A percentile compares a stretch with the other conserved stretches of the same genome.
phyloP scores from a whole-genome alignment of 148 eudicot genomes.

The Pharnaceum exiguum region DNA sequence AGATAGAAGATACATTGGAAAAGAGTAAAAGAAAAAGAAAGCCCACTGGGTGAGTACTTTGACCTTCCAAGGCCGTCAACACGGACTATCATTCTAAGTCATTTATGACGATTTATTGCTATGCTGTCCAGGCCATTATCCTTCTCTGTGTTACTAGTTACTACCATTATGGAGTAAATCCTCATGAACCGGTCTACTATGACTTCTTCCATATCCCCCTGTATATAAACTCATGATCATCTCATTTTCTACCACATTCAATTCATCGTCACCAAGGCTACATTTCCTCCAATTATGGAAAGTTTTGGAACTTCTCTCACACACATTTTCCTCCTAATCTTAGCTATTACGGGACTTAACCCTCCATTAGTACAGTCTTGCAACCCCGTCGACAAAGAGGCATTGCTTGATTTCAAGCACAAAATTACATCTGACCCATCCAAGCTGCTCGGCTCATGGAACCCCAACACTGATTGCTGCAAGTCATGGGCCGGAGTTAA shows the following conservation, averaged over 20 bases:
- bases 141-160: neutral
- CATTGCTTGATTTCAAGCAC: constrained; percentile 44
- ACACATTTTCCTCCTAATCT: constrained; percentile 20
- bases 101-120: constrained; percentile 1
- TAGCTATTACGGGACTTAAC: neutral
- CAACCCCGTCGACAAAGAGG: constrained; percentile 40
- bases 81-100: neutral
- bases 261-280: too few relatives aligned
- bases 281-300: constrained; percentile 7
- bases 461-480: constrained; percentile 53
- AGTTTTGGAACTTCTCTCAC: neutral
- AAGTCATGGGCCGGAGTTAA: constrained; percentile 48
- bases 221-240: neutral
- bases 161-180: too few relatives aligned
- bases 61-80: constrained; percentile 5
- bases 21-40: too few relatives aligned
- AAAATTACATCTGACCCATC: constrained; percentile 53
- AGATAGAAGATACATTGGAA: too few relatives aligned
- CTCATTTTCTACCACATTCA: neutral
- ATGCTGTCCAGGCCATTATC: neutral
- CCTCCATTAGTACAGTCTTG: constrained; percentile 30
- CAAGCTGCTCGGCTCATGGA: constrained; percentile 39
- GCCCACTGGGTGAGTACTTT: neutral
- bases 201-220: neutral
- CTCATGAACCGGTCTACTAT: too few relatives aligned